Evolutionary conservation across 2,329 filamentous ascomycete genomes (phyloP).

Genomic region (Shiraia bambusicola): DNA sequence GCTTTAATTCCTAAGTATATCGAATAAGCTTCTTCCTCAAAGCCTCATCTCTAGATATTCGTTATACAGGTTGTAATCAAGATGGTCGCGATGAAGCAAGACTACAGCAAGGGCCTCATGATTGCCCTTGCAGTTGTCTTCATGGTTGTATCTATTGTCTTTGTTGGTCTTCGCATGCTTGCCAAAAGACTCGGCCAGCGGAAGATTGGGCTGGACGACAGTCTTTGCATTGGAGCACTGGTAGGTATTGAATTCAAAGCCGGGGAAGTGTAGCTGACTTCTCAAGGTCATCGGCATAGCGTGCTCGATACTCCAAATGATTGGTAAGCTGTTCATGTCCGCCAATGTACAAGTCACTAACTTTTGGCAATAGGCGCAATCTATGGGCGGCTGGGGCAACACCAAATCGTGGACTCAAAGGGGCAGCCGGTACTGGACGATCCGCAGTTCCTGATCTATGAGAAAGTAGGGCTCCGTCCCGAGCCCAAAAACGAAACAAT

Average conservation of each 20-base stretch:
- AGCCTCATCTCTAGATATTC: not conserved
- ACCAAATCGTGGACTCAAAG: slow-evolving; percentile 6
- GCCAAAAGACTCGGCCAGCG: slow-evolving; percentile 3
- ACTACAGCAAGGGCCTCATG: slow-evolving; percentile 8
- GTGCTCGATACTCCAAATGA: too few relatives aligned
- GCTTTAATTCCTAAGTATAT: too few relatives aligned
- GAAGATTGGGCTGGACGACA: slow-evolving; percentile 7
- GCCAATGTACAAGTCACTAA: not conserved
- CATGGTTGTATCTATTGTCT: slow-evolving; percentile 5
- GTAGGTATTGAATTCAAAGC: not conserved
- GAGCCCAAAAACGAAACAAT: not conserved
- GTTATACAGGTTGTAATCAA: not conserved
- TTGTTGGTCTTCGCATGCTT: slow-evolving; percentile 8
- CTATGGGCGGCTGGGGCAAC: slow-evolving; percentile 7
- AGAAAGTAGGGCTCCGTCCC: slow-evolving; percentile 2
- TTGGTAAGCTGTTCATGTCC: too few relatives aligned
- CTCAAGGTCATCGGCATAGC: too few relatives aligned
- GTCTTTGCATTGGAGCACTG: slow-evolving; percentile 5
- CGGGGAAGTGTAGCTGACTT: not conserved
- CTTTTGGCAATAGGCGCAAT: not conserved
- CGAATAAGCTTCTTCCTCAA: too few relatives aligned
- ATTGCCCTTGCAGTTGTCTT: slow-evolving; percentile 7
- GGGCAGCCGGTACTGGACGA: slow-evolving; percentile 10
- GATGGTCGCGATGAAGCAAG: slow-evolving; percentile 7
- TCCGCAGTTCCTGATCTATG: slow-evolving; percentile 7